Evolutionary conservation across 139 green algal genomes (phyloP).

Genomic region (Chlamydomonas sp.): DNA sequence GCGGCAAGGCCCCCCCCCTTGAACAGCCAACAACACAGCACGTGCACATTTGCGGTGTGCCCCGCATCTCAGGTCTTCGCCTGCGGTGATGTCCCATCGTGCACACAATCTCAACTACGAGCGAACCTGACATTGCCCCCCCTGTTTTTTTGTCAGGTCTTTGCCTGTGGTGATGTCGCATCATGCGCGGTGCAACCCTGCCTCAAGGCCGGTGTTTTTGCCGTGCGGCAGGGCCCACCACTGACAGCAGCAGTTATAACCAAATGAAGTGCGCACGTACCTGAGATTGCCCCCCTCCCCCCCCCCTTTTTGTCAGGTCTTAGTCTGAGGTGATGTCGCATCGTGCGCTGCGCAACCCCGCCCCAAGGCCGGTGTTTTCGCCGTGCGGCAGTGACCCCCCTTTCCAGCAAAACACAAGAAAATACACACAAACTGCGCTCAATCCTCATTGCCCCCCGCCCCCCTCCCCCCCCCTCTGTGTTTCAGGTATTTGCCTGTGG

Average conservation of each 20-base stretch:
- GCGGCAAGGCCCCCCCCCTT: no score
- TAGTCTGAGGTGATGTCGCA: constrained; percentile 79
- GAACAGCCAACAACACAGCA: constrained; percentile 27
- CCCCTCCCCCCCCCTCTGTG: not conserved
- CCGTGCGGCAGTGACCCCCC: no score
- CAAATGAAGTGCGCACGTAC: not conserved
- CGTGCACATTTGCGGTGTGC: no score
- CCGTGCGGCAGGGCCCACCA: no score
- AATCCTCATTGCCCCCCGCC: not conserved
- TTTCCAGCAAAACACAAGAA: constrained; percentile 26
- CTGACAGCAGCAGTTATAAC: no score
- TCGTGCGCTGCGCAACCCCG: constrained; percentile 57
- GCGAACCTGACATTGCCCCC: not conserved
- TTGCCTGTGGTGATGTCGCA: not conserved
- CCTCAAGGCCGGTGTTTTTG: no score
- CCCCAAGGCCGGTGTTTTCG: constrained; percentile 70
- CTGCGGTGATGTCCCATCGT: not conserved
- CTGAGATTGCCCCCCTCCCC: constrained; percentile 68
- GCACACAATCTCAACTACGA: not conserved
- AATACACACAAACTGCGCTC: no score
- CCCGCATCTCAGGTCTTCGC: not conserved
- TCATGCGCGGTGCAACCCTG: no score
- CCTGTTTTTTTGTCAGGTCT: not conserved
- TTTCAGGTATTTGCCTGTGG: not conserved
- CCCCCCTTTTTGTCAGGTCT: constrained; percentile 47